Conservation (phyloP, 306 rosid genomes). For the Prosopis cineraria region DNA sequence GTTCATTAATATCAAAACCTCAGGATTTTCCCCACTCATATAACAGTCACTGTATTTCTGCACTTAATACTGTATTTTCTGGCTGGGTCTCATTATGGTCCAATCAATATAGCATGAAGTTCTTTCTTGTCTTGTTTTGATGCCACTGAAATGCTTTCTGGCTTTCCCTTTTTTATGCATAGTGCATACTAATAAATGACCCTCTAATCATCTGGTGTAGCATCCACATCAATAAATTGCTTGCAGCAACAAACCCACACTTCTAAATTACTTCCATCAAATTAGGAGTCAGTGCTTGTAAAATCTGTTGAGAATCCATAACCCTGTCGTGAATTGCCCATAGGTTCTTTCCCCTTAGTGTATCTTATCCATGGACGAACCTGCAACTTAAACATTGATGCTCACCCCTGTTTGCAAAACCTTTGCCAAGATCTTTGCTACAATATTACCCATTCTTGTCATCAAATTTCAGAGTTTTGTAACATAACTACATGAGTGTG, state of each 20-base stretch:
- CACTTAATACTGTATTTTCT: too few species aligned
- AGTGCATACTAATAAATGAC: background rate
- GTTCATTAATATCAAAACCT: too few species aligned
- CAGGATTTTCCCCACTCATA: too few species aligned
- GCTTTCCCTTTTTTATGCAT: background rate
- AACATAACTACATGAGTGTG: background rate
- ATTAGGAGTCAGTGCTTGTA: background rate
- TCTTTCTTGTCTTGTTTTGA: background rate
- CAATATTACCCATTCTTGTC: background rate
- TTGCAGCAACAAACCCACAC: background rate
- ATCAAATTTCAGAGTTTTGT: background rate
- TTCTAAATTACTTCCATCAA: background rate
- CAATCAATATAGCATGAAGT: background rate
- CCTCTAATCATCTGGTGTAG: background rate
- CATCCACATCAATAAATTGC: background rate
- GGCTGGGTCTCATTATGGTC: too few species aligned
- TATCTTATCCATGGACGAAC: background rate
- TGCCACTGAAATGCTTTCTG: background rate
- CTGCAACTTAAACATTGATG: background rate
- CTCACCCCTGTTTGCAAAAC: background rate
- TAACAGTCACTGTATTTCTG: too few species aligned
- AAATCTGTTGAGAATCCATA: background rate
- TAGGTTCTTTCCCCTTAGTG: background rate
- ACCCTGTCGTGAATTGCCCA: background rate
- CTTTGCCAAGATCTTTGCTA: background rate